These are phyloP conservation scores for Clarireedia sp. DNA, from an alignment of 2,329 filamentous ascomycete species.

Conservation along the genomic window DNA sequence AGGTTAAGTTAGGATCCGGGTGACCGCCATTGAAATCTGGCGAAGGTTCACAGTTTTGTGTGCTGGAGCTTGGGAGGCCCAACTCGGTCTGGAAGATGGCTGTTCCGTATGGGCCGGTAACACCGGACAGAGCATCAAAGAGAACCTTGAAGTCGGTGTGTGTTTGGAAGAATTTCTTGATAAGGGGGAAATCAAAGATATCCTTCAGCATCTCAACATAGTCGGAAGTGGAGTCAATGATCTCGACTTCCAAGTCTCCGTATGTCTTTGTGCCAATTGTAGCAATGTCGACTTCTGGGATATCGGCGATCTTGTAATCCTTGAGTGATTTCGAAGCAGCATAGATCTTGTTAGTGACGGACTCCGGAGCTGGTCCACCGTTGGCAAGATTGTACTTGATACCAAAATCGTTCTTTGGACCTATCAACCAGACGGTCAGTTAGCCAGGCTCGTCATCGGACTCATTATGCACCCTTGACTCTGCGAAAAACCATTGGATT, in stretches of 20 bases:
- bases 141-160: conserved; percentile 94
- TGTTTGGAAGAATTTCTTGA: conserved; percentile 82
- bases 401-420: conserved; percentile 89
- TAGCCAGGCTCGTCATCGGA: background rate
- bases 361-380: conserved; percentile 89
- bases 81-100: conserved; percentile 95
- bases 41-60: conserved; percentile 85
- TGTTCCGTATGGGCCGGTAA: conserved; percentile 89
- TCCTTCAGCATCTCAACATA: conserved; percentile 95
- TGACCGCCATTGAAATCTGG: conserved; percentile 97
- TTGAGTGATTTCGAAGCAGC: conserved; percentile 82
- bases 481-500: background rate
- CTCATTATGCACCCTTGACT: background rate
- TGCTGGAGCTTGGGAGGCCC: conserved; percentile 66
- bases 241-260: conserved; percentile 83
- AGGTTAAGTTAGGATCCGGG: conserved; percentile 95
- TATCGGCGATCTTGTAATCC: conserved; percentile 84
- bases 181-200: conserved; percentile 95
- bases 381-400: conserved; percentile 99
- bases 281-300: conserved; percentile 77
- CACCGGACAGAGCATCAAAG: conserved; percentile 89
- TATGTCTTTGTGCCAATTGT: conserved; percentile 79
- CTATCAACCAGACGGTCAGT: conserved; percentile 37
- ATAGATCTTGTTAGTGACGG: conserved; percentile 97
- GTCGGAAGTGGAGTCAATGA: conserved; percentile 87